Evolutionary conservation across 192 early-diverging fungal species (phyloP).

Genomic region (Backusella parvicylindrica): DNA sequence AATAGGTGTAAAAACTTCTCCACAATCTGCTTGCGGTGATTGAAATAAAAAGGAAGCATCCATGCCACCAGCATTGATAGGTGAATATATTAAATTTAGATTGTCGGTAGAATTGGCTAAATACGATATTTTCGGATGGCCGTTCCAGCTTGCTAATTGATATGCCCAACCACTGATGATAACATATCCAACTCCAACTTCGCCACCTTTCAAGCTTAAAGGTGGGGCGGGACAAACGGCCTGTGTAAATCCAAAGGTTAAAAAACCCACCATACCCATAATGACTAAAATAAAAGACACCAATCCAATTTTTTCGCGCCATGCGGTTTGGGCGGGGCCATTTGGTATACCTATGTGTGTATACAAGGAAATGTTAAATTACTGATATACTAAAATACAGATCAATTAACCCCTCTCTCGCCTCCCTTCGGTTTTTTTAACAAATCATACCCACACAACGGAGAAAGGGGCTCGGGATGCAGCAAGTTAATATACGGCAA

Average conservation of each 20-base stretch:
- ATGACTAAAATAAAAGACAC: slow-evolving; percentile 64
- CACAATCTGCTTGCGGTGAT: slow-evolving; percentile 55
- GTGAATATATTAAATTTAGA: slow-evolving; percentile 46
- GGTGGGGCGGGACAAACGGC: slow-evolving; percentile 41
- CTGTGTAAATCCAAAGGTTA: slow-evolving; percentile 68
- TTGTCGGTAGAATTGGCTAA: slow-evolving; percentile 47
- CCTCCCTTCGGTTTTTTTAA: neutral
- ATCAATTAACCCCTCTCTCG: neutral
- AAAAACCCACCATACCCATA: slow-evolving; percentile 63
- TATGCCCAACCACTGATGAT: slow-evolving; percentile 65
- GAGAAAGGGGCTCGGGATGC: slow-evolving; percentile 20
- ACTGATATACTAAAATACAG: neutral
- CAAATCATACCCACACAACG: slow-evolving; percentile 22
- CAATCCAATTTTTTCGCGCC: slow-evolving; percentile 75
- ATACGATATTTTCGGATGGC: slow-evolving; percentile 37
- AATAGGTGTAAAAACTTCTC: slow-evolving; percentile 43
- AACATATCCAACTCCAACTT: slow-evolving; percentile 47
- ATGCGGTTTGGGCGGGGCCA: slow-evolving; percentile 50
- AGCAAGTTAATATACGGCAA: slow-evolving; percentile 26
- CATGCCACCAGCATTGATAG: slow-evolving; percentile 57
- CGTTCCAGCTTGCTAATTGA: slow-evolving; percentile 42
- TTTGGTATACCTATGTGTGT: slow-evolving; percentile 52
- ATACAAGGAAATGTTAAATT: neutral
- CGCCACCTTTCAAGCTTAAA: slow-evolving; percentile 36
- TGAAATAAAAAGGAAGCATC: slow-evolving; percentile 68